A percentile compares a stretch with the other conserved stretches of the same genome.
Evolutionary conservation across 2,329 filamentous ascomycete genomes (phyloP).

Genomic region (Claviceps digitariae): DNA sequence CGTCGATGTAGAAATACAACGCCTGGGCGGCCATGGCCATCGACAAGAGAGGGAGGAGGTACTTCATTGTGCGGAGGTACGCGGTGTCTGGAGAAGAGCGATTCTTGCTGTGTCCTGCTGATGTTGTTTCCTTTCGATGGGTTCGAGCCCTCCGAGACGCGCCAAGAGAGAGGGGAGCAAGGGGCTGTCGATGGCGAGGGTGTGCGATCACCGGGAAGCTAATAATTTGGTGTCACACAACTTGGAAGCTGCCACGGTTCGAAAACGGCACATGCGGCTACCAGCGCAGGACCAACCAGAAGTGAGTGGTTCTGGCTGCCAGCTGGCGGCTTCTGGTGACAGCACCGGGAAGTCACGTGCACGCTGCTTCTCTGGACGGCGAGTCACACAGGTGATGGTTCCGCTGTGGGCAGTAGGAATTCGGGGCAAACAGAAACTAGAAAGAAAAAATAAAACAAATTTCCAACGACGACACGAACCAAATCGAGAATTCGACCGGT

Average conservation of each 20-base stretch:
- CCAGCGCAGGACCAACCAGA: not conserved
- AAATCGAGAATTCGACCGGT: not conserved
- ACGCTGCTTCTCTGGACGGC: not conserved
- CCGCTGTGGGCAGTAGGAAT: not conserved
- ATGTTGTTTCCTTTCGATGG: not conserved
- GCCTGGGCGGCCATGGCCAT: constrained; percentile 57
- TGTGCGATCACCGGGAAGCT: not conserved
- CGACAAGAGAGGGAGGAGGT: constrained; percentile 51
- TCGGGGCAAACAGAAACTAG: not conserved
- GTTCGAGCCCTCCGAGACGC: not conserved
- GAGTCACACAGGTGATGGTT: not conserved
- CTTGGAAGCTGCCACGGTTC: constrained; percentile 40
- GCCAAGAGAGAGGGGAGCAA: not conserved
- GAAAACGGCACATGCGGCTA: constrained; percentile 6
- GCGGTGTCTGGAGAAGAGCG: not conserved
- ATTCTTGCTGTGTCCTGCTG: not conserved
- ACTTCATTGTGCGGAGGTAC: constrained; percentile 31
- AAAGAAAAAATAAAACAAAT: not conserved
- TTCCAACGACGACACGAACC: not conserved
- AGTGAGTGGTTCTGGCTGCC: not conserved
- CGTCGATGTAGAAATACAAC: constrained; percentile 93
- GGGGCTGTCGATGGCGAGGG: not conserved
- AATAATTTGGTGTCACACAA: not conserved
- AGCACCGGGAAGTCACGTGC: constrained; percentile 12
- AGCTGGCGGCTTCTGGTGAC: not conserved